Evolutionary conservation across 2,329 filamentous ascomycete species (phyloP), one percentile per base, ranked within the genome.

Genomic region (Colletotrichum sojae): DNA sequence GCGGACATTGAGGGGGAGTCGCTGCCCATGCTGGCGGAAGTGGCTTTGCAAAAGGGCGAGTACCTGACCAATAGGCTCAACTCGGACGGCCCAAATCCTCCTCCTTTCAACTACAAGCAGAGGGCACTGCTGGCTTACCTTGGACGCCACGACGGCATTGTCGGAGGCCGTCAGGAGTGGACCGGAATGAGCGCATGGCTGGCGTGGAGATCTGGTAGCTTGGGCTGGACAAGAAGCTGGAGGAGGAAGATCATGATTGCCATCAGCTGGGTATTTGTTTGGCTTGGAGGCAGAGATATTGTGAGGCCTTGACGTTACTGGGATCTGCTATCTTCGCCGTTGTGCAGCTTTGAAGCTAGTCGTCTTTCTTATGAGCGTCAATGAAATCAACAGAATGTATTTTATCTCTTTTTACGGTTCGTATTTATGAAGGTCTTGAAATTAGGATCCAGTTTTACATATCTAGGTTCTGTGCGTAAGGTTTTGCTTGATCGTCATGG

Each of bases 181-280:
- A 66, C 66, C 3, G 66, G 66, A 0, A 25, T 46, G 5, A 69
- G 66, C 43, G 66, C 66, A 16, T 69, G 66, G 66, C 8, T 60
- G n/a, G 66, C 66, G 1, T 69, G 66, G 66, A 49, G 66, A 0
- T 69, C 66, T 1, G 66, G 66, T 0, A 69, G 62, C 25, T 18
- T 69, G 15, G 66, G 54, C 1, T 69, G 66, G 66, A 69, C 66
- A 6, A 59, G 66, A 20, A 69, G 66, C 55, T 69, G 66, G 66
- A 69, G 66, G 31, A 54, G 61, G 31, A 69, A 39, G 18, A 65
- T 69, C 4, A 54, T 66, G 48, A 69, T 69, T 2, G 27, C 48
- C 6, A 69, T 69, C 22, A 66, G 49, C 13, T 69, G 66, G 66
- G 1, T 55, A 1, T 69, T 69, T 18, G 36, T 69, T 6, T 69